Evolutionary conservation across 495 filamentous ascomycete species (phyloP), one percentile per base, ranked within the genome.

Genomic region (Aspergillus mulundensis): DNA sequence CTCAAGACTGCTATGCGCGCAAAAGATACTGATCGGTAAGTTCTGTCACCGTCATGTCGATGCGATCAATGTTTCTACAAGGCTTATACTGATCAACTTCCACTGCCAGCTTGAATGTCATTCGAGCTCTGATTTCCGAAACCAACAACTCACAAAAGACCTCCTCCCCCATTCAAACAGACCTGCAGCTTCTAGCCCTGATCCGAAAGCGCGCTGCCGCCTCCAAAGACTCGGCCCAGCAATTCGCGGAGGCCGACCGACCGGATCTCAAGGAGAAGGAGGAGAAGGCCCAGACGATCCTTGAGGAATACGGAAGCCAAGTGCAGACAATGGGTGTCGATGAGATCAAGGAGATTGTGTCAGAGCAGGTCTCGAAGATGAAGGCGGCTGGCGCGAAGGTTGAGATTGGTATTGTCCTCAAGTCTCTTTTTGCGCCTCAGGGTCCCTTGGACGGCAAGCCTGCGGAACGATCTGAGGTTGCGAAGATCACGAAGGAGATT

Each of bases 81-180:
- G 20, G 15, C 24, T 46, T 8, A 50, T 32, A 30, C 56, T 60
- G 16, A 65, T 32, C 8, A 15, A 8, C 16, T 23, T 14, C 14
- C 32, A 16, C 21, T 32, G 1, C 20, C 40, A 82, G 78, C 56
- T 60, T 81, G 14, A 79, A 81, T 59, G 83, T 87, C 24, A 72
- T 88, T 16, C 81, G 84, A 42, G 70, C 77, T 38, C 54, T 87
- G 50, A 77, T 87, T 40, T 78, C 84, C 45, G 83, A 85, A 55
- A 79, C 81, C 53, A 87, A 84, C 54, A 86, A 84, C 57, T 72
- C 80, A 10, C 76, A 79, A 42, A 87, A 87, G 69, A 80, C 83
- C 16, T 59, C 76, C 19, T 77, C 70, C 12, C 84, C 83, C 8
- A 80, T 86, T 24, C 70, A 75, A 46, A 81, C 78, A 24, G 83